phyloP scores from a whole-genome alignment of 1,284 basidiomycete species.

The Retiboletus fuscus region DNA sequence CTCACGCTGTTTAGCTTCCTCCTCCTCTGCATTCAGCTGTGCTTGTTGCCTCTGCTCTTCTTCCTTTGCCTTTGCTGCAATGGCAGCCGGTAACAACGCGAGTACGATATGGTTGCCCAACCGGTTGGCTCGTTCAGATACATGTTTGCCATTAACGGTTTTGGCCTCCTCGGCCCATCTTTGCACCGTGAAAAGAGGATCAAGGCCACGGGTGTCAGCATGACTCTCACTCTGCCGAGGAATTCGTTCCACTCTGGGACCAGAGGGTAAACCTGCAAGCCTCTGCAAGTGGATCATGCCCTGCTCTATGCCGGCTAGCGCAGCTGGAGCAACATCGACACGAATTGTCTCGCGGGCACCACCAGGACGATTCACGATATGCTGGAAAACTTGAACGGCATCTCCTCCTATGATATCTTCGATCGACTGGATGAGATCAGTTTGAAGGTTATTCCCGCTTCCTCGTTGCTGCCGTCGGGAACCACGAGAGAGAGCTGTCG shows the following conservation, averaged over 20 bases:
- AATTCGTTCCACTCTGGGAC: slow-evolving; percentile 70
- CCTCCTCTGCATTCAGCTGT: slow-evolving; percentile 55
- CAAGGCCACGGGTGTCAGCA: slow-evolving; percentile 69
- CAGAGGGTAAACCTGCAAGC: slow-evolving; percentile 60
- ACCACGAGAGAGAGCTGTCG: slow-evolving; percentile 60
- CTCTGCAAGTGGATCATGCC: slow-evolving; percentile 60
- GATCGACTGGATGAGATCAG: slow-evolving; percentile 81
- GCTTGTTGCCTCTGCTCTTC: slow-evolving; percentile 62
- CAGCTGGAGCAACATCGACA: slow-evolving; percentile 74
- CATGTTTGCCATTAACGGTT: slow-evolving; percentile 81
- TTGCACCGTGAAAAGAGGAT: slow-evolving; percentile 86
- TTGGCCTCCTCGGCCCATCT: slow-evolving; percentile 93
- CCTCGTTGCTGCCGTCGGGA: slow-evolving; percentile 70
- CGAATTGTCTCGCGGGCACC: slow-evolving; percentile 74
- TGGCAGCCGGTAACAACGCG: slow-evolving; percentile 84
- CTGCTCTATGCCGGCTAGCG: slow-evolving; percentile 68
- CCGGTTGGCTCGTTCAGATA: slow-evolving; percentile 74
- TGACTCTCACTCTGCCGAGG: slow-evolving; percentile 62
- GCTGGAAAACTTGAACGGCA: slow-evolving; percentile 86
- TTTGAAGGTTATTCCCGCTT: slow-evolving; percentile 58
- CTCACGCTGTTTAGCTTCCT: slow-evolving; percentile 51
- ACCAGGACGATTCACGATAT: slow-evolving; percentile 72
- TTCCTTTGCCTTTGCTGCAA: slow-evolving; percentile 68
- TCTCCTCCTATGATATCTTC: slow-evolving; percentile 87
- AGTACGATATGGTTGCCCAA: slow-evolving; percentile 81